Percentiles rank a stretch among this genome's conserved stretches.
These are phyloP conservation scores for Populus hybrid DNA, from an alignment of 441 rosid genomes.

Conservation along the genomic window DNA sequence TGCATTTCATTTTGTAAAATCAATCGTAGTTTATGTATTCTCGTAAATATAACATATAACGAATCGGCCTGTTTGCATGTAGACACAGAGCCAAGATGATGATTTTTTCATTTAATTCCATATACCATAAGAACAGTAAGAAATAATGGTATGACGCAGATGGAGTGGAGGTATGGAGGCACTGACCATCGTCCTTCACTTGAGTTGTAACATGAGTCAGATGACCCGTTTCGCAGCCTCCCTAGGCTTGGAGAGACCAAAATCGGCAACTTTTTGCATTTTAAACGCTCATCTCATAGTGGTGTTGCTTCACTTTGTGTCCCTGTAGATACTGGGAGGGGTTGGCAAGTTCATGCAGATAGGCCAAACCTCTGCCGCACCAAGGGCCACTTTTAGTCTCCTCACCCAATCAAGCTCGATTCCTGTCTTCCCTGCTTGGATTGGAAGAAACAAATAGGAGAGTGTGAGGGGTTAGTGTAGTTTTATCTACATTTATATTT, in stretches of 20 bases:
- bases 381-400: constrained; percentile 68
- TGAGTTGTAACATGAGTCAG: not conserved
- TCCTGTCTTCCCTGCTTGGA: constrained; percentile 61
- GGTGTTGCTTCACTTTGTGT: constrained; percentile 69
- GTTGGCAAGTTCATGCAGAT: constrained; percentile 76
- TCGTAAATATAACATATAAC: too few relatives aligned
- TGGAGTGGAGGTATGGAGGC: not conserved
- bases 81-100: too few relatives aligned
- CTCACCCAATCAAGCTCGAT: constrained; percentile 67
- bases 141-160: too few relatives aligned
- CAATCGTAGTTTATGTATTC: not conserved
- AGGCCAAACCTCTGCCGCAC: constrained; percentile 69
- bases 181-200: constrained; percentile 9
- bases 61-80: too few relatives aligned
- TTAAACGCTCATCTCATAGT: constrained; percentile 59
- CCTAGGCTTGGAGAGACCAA: constrained; percentile 72
- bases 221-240: constrained; percentile 48
- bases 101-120: too few relatives aligned
- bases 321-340: constrained; percentile 85
- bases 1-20: not conserved
- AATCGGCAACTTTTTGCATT: constrained; percentile 81
- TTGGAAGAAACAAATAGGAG: not conserved
- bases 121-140: too few relatives aligned
- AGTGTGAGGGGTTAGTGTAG: not conserved
- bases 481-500: too few relatives aligned